A percentile compares a stretch with the other conserved stretches of the same genome.
Conservation (phyloP, 495 filamentous ascomycete genomes). For the Hypoxylon trugodes region DNA sequence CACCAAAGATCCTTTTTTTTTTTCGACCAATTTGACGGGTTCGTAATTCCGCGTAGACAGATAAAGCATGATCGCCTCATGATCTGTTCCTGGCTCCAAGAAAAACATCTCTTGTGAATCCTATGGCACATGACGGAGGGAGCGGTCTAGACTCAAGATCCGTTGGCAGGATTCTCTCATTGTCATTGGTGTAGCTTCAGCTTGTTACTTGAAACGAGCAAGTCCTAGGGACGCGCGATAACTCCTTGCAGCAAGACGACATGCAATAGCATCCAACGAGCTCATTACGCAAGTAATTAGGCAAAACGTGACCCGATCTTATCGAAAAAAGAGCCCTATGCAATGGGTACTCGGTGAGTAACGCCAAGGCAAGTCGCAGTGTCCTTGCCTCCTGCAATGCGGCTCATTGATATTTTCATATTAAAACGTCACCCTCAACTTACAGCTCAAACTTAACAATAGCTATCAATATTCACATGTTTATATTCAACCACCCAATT, state of each 20-base stretch:
- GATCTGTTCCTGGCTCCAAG: background rate
- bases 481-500: background rate
- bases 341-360: slow-evolving; percentile 23
- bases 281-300: slow-evolving; percentile 34
- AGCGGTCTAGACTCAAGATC: slow-evolving; percentile 31
- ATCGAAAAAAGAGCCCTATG: slow-evolving; percentile 15
- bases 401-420: slow-evolving; percentile 26
- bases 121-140: slow-evolving; percentile 37
- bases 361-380: slow-evolving; percentile 16
- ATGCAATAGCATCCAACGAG: slow-evolving; percentile 22
- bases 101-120: background rate
- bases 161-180: slow-evolving; percentile 4
- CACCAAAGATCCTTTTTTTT: background rate
- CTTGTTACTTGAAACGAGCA: slow-evolving; percentile 25
- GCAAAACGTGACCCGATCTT: slow-evolving; percentile 21
- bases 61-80: background rate
- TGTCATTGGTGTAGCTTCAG: slow-evolving; percentile 15
- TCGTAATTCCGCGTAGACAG: slow-evolving; percentile 15
- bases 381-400: slow-evolving; percentile 16
- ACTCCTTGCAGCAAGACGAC: slow-evolving; percentile 30
- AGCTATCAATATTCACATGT: background rate
- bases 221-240: slow-evolving; percentile 25
- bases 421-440: slow-evolving; percentile 23
- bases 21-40: slow-evolving; percentile 8
- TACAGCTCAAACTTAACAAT: background rate